These are phyloP conservation scores for Eucalyptus viminalis DNA, from an alignment of 345 rosid genomes.

Conservation along the genomic window DNA sequence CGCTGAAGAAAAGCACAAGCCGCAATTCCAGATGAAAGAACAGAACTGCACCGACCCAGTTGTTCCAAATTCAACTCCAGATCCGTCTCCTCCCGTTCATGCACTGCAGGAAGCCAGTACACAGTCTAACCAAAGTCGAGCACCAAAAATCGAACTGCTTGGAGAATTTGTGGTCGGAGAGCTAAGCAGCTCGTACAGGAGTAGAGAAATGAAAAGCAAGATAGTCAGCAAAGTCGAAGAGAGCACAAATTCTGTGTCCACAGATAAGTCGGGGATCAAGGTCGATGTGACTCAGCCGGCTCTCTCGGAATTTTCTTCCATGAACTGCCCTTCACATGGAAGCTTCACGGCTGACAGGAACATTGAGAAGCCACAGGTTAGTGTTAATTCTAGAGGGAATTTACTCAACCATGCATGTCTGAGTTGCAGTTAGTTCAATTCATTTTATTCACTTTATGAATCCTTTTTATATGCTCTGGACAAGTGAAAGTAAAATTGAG, in stretches of 20 bases:
- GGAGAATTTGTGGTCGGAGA: conserved; percentile 29
- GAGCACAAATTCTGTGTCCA: conserved; percentile 7
- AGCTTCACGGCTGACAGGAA: not conserved
- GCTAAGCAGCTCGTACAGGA: conserved; percentile 12
- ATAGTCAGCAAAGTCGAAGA: conserved; percentile 2
- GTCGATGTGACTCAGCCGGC: not conserved
- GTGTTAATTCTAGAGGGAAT: not conserved
- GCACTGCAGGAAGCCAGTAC: not conserved
- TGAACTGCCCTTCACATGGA: not conserved
- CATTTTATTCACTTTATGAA: not conserved
- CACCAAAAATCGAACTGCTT: conserved; percentile 31
- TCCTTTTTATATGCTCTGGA: too few relatives aligned
- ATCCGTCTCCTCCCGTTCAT: not conserved
- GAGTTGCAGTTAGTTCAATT: not conserved
- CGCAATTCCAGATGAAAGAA: not conserved
- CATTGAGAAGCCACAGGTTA: not conserved
- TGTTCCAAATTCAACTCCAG: not conserved
- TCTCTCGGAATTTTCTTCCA: conserved; percentile 1
- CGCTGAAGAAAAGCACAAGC: not conserved
- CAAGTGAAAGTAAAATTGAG: not conserved
- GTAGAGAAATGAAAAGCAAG: not conserved
- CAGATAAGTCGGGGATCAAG: not conserved
- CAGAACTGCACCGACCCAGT: not conserved
- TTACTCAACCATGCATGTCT: not conserved
- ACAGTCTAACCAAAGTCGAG: conserved; percentile 1